phyloP scores from a whole-genome alignment of 73 alveolate species.

The Stentor coeruleus region DNA sequence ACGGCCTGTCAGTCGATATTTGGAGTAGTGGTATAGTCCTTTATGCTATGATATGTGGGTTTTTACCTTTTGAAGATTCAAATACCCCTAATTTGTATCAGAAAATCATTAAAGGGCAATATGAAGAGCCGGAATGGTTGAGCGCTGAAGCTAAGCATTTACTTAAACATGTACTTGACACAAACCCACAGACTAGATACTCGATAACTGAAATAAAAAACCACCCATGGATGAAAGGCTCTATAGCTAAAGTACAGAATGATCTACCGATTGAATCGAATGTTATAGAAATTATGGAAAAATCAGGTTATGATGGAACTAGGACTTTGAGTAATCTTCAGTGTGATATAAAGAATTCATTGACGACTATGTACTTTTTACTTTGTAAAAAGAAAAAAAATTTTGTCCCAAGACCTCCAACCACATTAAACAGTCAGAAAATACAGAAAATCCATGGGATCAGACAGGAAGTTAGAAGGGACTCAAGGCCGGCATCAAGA shows the following conservation, averaged over 20 bases:
- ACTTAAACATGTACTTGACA: constrained; percentile 76
- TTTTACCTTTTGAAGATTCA: constrained; percentile 94
- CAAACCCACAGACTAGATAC: constrained; percentile 78
- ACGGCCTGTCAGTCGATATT: constrained; percentile 24
- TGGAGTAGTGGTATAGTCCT: constrained; percentile 26
- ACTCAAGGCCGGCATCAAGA: background rate
- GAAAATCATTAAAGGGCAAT: constrained; percentile 59
- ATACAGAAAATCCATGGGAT: background rate
- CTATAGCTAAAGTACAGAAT: background rate
- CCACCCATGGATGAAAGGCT: constrained; percentile 68
- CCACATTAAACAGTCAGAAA: background rate
- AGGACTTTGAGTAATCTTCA: background rate
- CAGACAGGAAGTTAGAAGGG: background rate
- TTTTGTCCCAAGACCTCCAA: background rate
- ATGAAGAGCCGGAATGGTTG: constrained; percentile 40
- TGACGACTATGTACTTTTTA: background rate
- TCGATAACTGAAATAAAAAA: constrained; percentile 57
- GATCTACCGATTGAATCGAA: background rate
- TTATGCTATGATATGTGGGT: constrained; percentile 85
- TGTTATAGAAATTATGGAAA: too few relatives aligned
- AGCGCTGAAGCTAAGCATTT: constrained; percentile 82
- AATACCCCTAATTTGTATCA: constrained; percentile 59
- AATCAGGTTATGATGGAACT: background rate
- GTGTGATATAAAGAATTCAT: background rate
- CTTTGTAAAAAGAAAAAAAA: too few relatives aligned